Base-by-base conservation (phyloP, 2,329 filamentous ascomycete genomes). In the Trematosphaeria pertusa region DNA sequence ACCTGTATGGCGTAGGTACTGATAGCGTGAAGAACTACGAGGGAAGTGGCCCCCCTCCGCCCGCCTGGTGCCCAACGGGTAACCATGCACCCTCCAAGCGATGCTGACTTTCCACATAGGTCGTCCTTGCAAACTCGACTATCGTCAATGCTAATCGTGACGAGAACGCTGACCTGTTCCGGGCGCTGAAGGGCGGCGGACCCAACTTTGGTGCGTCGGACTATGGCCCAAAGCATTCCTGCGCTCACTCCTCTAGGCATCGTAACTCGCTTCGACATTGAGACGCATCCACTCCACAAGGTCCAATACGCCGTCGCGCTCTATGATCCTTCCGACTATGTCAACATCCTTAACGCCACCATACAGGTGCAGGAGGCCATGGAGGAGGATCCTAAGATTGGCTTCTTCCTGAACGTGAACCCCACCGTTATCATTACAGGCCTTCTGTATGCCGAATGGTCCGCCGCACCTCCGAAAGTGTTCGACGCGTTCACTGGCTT, bases 121-220 rank as follows among this genome's bases (percentile, higher is more conserved):
- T 72, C 8, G 70, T 74, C 8, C 64, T 75, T 12, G 67, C 69
- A 30, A 56, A 64, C 34, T 70, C 68, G 4, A 56, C 60, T 1
- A 48, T 74, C 19, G 58, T 70, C 17, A 52, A 73, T 24, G 73
- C 63, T 30, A 74, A 68, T 34, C 48, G 55, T 1, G 42, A 53
- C 48, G 52, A 54, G 50, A 49, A 62, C 42, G 33, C 53, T 5
- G 71, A 75, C 41, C 61, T 75, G 1, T 74, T 64, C 54, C 57
- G 58, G 44, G 71, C 72, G n/a, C 52, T 75, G 41, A 73, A 73
- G 44, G 72, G 71, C 2, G 72, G 72, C 14, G 68, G 64, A 42
- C 69, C 65, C 43, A 73, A 74, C 55, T 74, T 73, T 43, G 72
- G 71, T 24, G 26, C 9, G 36, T 38, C n/a, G n/a, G n/a, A n/a